Percentiles rank a stretch among this genome's conserved stretches.
Evolutionary conservation across 1,284 basidiomycete species (phyloP).

Genomic region (Cryptococcus jaspeensis): DNA sequence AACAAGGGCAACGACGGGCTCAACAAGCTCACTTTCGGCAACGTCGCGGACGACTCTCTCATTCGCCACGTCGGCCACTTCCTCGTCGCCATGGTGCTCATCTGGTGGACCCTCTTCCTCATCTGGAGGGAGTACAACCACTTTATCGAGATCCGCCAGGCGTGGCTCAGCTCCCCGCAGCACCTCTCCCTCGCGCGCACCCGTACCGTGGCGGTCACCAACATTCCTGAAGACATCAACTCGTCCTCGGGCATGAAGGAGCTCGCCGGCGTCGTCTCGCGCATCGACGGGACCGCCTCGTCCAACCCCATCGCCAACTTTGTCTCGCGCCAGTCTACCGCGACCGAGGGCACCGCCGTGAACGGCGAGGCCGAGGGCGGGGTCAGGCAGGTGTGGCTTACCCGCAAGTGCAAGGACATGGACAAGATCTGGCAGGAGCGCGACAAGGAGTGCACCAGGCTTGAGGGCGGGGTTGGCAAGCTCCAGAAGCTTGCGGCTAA

Average conservation of each 20-base stretch:
- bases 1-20: conserved; percentile 61
- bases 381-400: conserved; percentile 83
- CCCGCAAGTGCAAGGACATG: conserved; percentile 76
- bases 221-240: conserved; percentile 77
- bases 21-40: conserved; percentile 77
- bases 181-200: conserved; percentile 76
- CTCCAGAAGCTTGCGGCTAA: conserved; percentile 74
- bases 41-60: conserved; percentile 60
- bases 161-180: conserved; percentile 72
- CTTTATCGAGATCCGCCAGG: conserved; percentile 78
- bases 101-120: conserved; percentile 79
- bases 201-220: conserved; percentile 83
- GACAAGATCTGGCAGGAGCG: conserved; percentile 80
- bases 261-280: conserved; percentile 54
- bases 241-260: conserved; percentile 55
- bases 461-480: conserved; percentile 80
- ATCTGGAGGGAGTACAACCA: conserved; percentile 76
- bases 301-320: conserved; percentile 8
- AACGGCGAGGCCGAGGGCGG: conserved; percentile 57
- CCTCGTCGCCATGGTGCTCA: conserved; percentile 69
- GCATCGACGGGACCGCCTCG: conserved; percentile 17
- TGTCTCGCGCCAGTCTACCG: conserved; percentile 16
- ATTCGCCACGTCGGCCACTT: conserved; percentile 72
- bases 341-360: conserved; percentile 56
- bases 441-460: conserved; percentile 67